Base-by-base conservation (phyloP, 2,329 filamentous ascomycete species). In the Coniochaeta sp. region DNA sequence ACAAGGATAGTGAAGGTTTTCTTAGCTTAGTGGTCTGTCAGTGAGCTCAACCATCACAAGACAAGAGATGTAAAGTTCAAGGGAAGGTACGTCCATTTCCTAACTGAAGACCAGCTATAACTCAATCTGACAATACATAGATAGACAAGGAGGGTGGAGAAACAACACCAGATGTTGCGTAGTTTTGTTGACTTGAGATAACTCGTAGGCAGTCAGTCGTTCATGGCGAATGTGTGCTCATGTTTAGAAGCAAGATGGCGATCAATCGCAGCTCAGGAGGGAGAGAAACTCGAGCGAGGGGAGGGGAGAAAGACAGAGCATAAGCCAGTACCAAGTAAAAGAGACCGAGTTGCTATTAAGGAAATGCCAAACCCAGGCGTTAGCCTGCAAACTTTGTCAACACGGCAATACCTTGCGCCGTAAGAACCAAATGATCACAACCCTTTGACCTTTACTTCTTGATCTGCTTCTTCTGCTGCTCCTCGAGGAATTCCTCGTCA, bases 401-500 rank as follows among this genome's bases (percentile, higher is more conserved):
- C 24, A 6, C 47, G 24, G 24, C 19, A 26, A 47, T 52, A 26
- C 47, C 12, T 6, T 52, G 17, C 47, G 47, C 47, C 47, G 30
- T 28, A n/a, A 47, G 8, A 42, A 2, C 12, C 47, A 24, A 17
- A 28, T 52, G 9, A 52, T n/a, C 22, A 52, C 10, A 26, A 3
- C 30, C 47, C 47, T 14, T 52, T 16, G 7, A 4, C 47, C 22
- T 52, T 68, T 70, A 79, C 69, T 78, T 76, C 63, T 69, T 70
- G 58, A 65, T 60, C 60, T 70, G 63, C 68, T 72, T 75, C 67
- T 74, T 75, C 67, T 78, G 74, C 70, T 82, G 78, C 68, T 84
- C 84, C 63, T 81, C 81, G 58, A 85, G 73, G 65, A 83, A 89
- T 72, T 98, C 93, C 73, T 96, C 90, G 66, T 98, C 93, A 61